Percentiles rank a stretch among this genome's conserved stretches.
phyloP scores from a whole-genome alignment of 208 protist species.

The Acanthamoeba triangularis region DNA sequence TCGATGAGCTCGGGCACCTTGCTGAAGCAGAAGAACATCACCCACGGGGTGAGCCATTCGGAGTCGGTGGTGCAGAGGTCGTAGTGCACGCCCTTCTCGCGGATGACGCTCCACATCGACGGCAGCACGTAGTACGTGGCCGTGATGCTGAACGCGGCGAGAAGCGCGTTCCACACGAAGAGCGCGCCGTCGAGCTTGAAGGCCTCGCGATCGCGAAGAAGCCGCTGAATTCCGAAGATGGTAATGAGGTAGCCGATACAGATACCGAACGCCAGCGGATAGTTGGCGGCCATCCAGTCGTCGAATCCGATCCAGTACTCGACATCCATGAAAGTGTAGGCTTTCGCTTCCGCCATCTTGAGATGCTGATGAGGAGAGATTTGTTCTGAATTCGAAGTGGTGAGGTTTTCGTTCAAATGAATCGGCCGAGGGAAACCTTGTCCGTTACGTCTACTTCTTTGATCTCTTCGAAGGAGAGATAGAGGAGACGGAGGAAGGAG shows the following conservation, averaged over 20 bases:
- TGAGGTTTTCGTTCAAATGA: no score
- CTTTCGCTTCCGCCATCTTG: slow-evolving; percentile 3
- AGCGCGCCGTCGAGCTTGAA: slow-evolving; percentile 41
- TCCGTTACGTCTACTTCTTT: no score
- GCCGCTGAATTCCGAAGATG: slow-evolving; percentile 33
- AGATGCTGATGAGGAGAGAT: neutral
- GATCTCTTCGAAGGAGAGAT: no score
- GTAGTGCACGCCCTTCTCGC: neutral
- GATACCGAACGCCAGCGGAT: neutral
- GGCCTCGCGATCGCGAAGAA: neutral
- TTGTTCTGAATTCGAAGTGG: no score
- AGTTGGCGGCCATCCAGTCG: slow-evolving; percentile 17
- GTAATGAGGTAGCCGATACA: slow-evolving; percentile 25
- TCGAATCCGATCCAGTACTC: neutral
- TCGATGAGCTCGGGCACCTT: slow-evolving; percentile 89
- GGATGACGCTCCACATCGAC: neutral
- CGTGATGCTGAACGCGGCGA: slow-evolving; percentile 50
- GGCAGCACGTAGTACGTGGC: neutral
- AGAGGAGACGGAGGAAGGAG: no score
- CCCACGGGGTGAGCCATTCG: slow-evolving; percentile 7
- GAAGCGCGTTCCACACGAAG: slow-evolving; percentile 57
- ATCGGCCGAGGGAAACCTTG: no score
- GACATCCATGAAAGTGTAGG: neutral
- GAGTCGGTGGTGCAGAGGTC: slow-evolving; percentile 26
- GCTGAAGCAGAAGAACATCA: slow-evolving; percentile 54